phyloP scores from a whole-genome alignment of 352 stramenopile species.

The Phytophthora hibernalis region DNA sequence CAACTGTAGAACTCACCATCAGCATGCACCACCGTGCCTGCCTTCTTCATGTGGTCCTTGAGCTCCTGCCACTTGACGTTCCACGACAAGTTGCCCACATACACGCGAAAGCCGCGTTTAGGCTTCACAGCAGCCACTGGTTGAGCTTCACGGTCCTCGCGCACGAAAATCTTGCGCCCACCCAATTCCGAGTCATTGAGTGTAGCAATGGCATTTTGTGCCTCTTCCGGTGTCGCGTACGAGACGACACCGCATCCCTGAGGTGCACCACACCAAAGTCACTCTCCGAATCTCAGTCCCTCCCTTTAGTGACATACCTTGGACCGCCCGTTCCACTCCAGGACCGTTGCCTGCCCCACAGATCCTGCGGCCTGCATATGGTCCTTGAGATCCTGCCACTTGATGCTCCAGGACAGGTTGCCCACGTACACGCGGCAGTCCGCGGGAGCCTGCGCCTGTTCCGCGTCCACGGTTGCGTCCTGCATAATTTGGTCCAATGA shows the following conservation, averaged over 20 bases:
- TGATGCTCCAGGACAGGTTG: conserved; percentile 88
- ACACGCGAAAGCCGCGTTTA: conserved; percentile 73
- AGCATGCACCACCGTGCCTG: conserved; percentile 81
- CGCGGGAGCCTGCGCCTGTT: conserved; percentile 23
- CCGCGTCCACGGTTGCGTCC: conserved; percentile 42
- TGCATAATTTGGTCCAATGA: conserved; percentile 70
- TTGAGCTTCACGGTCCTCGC: conserved; percentile 91
- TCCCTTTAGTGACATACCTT: conserved; percentile 58
- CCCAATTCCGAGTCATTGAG: conserved; percentile 94
- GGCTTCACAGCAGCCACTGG: conserved; percentile 24
- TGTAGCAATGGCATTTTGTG: conserved; percentile 82
- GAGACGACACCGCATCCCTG: conserved; percentile 96
- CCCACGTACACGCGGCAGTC: conserved; percentile 82
- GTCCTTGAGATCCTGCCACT: conserved; percentile 84
- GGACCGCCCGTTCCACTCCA: conserved; percentile 74
- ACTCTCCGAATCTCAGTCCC: not conserved
- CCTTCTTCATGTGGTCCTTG: conserved; percentile 95
- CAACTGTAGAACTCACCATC: conserved; percentile 49
- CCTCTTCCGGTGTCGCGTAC: conserved; percentile 85
- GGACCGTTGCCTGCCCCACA: conserved; percentile 70
- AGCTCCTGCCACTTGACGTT: conserved; percentile 95
- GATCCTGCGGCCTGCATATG: conserved; percentile 79
- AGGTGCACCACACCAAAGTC: conserved; percentile 7
- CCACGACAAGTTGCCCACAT: conserved; percentile 94
- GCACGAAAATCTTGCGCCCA: conserved; percentile 94